Evolutionary conservation across 805 yeast species (phyloP), one percentile per base, ranked within the genome.

Genomic region (Teunomyces panamensis): DNA sequence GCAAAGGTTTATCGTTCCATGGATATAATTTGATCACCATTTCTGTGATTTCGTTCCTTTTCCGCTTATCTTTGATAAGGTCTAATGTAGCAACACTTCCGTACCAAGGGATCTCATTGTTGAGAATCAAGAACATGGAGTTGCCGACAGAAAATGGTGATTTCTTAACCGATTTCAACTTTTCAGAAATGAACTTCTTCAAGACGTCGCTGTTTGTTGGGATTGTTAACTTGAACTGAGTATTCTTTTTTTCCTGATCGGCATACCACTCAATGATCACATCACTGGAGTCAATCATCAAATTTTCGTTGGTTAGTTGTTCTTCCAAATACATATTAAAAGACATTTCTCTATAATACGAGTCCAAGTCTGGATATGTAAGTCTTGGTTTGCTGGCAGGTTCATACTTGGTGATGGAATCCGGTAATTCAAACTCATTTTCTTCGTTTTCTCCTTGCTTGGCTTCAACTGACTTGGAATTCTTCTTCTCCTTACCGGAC

Each of bases 321-420:
- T 85, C 87, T 58, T 85, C 91, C 36, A 83, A 67, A 49, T 81
- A 83, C 47, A 85, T 60, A 45, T 83, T 83, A 62, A 77, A 78
- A 46, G 85, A 76, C 69, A 83, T 78, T 52, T 81, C 83, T 51
- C 75, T 67, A 58, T 77, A 78, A 57, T 85, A 85, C 14, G 74
- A 73, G 8, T 70, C 64, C 54, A 84, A 58, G 27, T 77, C 67
- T 9, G 77, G 78, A 55, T 78, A 84, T 0, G 73, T 64, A 43
- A 79, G 63, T 44, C 67, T 68, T 3, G 84, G 80, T 4, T 55
- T 62, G 11, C 28, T 34, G 33, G 49, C 36, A 4, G 33, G 42
- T 35, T 43, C 42, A 11, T 35, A 35, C 13, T 35, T 35, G 16
- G 39, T 35, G 16, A 48, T 45, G 39, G 46, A 48, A 6, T 27